These are phyloP conservation scores for Phoma sp. DNA, from an alignment of 2,329 filamentous ascomycete genomes.

Conservation along the genomic window DNA sequence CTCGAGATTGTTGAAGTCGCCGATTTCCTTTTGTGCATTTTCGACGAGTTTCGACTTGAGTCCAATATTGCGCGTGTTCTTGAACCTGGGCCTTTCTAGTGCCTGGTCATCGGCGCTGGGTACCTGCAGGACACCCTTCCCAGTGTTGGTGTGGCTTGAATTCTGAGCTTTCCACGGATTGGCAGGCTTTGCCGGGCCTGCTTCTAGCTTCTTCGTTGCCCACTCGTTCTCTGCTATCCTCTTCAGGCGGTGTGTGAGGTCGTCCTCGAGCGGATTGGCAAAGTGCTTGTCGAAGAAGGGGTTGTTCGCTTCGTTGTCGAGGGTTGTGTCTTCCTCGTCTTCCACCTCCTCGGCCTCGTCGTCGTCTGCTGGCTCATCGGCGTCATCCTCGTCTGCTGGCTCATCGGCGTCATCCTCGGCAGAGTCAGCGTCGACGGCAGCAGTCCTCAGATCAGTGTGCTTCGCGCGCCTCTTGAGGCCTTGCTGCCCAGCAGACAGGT, in stretches of 20 bases:
- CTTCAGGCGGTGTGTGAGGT: conserved; percentile 61
- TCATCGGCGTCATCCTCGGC: conserved; percentile 11
- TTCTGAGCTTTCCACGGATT: conserved; percentile 58
- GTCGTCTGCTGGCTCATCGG: conserved; percentile 23
- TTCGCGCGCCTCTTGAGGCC: conserved; percentile 2
- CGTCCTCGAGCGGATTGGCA: conserved; percentile 68
- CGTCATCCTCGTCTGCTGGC: conserved; percentile 17
- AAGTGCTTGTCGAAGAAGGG: conserved; percentile 82
- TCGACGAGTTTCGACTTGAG: conserved; percentile 44
- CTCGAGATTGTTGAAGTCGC: conserved; percentile 67
- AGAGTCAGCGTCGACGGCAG: background rate
- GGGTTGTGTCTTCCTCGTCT: conserved; percentile 29
- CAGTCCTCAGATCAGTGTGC: conserved; percentile 6
- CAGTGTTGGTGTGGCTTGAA: conserved; percentile 30
- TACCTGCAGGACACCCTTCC: conserved; percentile 39
- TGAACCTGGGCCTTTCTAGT: conserved; percentile 29
- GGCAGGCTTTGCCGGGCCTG: conserved; percentile 29
- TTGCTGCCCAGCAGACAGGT: conserved; percentile 2
- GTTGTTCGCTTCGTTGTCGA: conserved; percentile 56
- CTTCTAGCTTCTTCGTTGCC: conserved; percentile 51
- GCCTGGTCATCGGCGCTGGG: conserved; percentile 29
- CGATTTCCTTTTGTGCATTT: conserved; percentile 42
- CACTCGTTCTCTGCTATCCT: conserved; percentile 58
- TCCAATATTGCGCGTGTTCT: conserved; percentile 36
- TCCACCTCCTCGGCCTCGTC: conserved; percentile 24